phyloP scores from a whole-genome alignment of 2,329 filamentous ascomycete species.

The Nigrospora oryzae region DNA sequence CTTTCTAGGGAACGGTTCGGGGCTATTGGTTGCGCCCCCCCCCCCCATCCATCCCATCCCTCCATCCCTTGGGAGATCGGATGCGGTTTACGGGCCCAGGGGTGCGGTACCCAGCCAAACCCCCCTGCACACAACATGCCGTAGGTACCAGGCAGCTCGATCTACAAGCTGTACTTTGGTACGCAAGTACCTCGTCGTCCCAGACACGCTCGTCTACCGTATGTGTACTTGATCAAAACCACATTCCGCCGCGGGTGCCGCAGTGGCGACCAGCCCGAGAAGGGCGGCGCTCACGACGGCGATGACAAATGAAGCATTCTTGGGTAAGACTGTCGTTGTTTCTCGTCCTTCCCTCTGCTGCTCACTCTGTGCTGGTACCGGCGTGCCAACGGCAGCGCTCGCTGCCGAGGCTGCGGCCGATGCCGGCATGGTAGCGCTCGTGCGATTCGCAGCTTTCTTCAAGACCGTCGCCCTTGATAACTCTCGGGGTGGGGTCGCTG shows the following conservation, averaged over 20 bases:
- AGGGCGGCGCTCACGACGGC: slow-evolving; percentile 6
- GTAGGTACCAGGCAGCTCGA: no score
- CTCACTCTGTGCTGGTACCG: slow-evolving; percentile 14
- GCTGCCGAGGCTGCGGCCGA: slow-evolving; percentile 4
- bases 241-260: slow-evolving; percentile 13
- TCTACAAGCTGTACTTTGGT: neutral
- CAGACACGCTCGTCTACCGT: slow-evolving; percentile 14
- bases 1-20: slow-evolving; percentile 3
- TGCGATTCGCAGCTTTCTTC: slow-evolving; percentile 17
- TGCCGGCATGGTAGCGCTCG: slow-evolving; percentile 15
- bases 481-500: slow-evolving; percentile 8
- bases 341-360: slow-evolving; percentile 8
- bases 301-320: slow-evolving; percentile 22
- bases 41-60: no score
- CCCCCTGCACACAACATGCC: no score
- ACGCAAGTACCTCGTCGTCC: slow-evolving; percentile 4
- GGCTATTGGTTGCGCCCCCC: no score
- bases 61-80: no score
- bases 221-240: slow-evolving; percentile 19
- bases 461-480: slow-evolving; percentile 16
- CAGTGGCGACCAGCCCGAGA: slow-evolving; percentile 8
- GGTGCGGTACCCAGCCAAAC: no score
- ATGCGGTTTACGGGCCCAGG: no score
- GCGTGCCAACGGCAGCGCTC: slow-evolving; percentile 15
- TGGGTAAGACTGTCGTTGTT: slow-evolving; percentile 16